phyloP scores from a whole-genome alignment of 1,284 basidiomycete species.

The Ustilago lituana region DNA sequence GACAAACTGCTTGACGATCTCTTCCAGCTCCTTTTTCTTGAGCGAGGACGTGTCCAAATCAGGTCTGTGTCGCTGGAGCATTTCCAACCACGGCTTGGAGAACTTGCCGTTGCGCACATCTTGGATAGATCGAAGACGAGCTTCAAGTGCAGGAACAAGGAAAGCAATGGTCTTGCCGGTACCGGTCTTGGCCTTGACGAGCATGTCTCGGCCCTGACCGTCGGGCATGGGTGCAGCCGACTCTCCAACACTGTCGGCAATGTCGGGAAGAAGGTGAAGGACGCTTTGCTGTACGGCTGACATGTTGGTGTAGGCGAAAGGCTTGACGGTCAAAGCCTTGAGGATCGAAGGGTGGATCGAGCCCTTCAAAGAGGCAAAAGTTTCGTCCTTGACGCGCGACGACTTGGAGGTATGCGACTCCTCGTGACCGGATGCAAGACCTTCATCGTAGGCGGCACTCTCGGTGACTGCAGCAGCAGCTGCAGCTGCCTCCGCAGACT shows the following conservation, averaged over 20 bases:
- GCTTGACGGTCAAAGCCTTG: slow-evolving; percentile 69
- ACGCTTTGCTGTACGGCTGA: slow-evolving; percentile 85
- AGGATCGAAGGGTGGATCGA: slow-evolving; percentile 46
- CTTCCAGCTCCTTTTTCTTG: slow-evolving; percentile 40
- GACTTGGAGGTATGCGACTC: background rate
- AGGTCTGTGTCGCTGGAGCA: slow-evolving; percentile 62
- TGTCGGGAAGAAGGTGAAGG: slow-evolving; percentile 72
- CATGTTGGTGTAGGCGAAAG: slow-evolving; percentile 81
- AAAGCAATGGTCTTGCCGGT: slow-evolving; percentile 67
- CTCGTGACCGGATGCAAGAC: background rate
- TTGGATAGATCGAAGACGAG: slow-evolving; percentile 62
- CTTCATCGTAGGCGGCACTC: background rate
- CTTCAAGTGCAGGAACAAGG: slow-evolving; percentile 66
- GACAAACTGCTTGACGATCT: slow-evolving; percentile 43
- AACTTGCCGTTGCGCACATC: slow-evolving; percentile 42
- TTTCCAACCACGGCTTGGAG: slow-evolving; percentile 35
- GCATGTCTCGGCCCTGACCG: slow-evolving; percentile 64
- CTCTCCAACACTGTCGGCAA: slow-evolving; percentile 54
- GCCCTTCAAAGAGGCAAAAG: slow-evolving; percentile 54
- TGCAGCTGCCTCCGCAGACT: slow-evolving; percentile 13
- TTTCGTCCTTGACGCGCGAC: slow-evolving; percentile 31
- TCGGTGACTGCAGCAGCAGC: slow-evolving; percentile 17
- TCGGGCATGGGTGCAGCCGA: slow-evolving; percentile 38
- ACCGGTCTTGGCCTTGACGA: slow-evolving; percentile 67
- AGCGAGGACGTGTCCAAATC: slow-evolving; percentile 49